phyloP scores from a whole-genome alignment of 805 yeast species.

The Yarrowia alimentaria region DNA sequence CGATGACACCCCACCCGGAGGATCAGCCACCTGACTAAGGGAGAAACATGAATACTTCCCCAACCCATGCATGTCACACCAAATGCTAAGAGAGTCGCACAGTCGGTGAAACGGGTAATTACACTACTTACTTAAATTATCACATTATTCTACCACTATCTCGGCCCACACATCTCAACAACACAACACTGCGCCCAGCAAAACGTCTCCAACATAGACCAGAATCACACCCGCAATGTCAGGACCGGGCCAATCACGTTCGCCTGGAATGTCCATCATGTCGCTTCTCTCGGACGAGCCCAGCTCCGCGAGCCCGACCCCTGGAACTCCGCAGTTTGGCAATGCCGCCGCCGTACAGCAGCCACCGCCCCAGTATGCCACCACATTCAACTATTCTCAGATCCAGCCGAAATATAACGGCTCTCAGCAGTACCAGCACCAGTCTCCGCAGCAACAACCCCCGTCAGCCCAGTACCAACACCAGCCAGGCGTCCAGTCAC shows the following conservation, averaged over 20 bases:
- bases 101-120: too few species aligned
- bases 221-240: too few species aligned
- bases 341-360: too few species aligned
- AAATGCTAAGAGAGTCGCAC: neutral
- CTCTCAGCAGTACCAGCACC: constrained; percentile 17
- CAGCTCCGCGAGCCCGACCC: constrained; percentile 15
- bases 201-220: too few species aligned
- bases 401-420: constrained; percentile 7
- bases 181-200: too few species aligned
- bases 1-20: too few species aligned
- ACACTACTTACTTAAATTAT: too few species aligned
- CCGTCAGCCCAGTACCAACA: neutral
- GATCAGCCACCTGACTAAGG: too few species aligned
- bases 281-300: constrained; percentile 20
- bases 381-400: constrained; percentile 17
- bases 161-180: constrained; percentile 4
- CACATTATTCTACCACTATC: too few species aligned
- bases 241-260: constrained; percentile 24
- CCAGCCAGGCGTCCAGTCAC: constrained; percentile 28
- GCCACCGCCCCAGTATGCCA: constrained; percentile 25
- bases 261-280: constrained; percentile 27
- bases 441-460: neutral
- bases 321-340: too few species aligned
- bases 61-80: constrained; percentile 9
- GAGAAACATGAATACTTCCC: constrained; percentile 18